A percentile compares a stretch with the other conserved stretches of the same genome.
Evolutionary conservation across 2,329 filamentous ascomycete species (phyloP).

Genomic region (Venturia pyrina): DNA sequence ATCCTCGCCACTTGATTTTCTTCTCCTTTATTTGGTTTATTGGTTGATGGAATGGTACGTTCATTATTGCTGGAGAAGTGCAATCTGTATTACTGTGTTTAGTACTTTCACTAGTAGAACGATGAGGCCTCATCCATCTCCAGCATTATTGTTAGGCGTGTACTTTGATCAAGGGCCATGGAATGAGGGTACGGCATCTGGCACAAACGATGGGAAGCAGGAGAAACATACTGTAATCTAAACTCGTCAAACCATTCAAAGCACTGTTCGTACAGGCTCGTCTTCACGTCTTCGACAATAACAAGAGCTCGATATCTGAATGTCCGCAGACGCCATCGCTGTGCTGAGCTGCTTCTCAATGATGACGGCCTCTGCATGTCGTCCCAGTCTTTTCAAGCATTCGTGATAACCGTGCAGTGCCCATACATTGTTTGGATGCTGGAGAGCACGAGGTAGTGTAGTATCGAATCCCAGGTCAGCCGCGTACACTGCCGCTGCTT

Average conservation of each 20-base stretch:
- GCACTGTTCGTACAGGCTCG: background rate
- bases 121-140: background rate
- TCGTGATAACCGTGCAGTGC: conserved; percentile 64
- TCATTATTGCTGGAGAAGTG: background rate
- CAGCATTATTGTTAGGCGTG: no score
- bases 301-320: conserved; percentile 48
- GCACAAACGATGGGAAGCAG: background rate
- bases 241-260: background rate
- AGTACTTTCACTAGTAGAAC: background rate
- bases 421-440: conserved; percentile 68
- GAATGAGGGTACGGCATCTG: background rate
- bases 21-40: background rate
- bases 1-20: background rate
- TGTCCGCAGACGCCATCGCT: conserved; percentile 48
- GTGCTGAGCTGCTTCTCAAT: conserved; percentile 41
- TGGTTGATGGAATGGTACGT: background rate
- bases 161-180: background rate
- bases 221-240: background rate
- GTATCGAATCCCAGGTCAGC: conserved; percentile 33
- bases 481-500: conserved; percentile 28
- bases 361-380: conserved; percentile 36
- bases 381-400: conserved; percentile 49
- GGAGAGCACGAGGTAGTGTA: conserved; percentile 52
- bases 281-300: conserved; percentile 36
- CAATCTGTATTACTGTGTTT: background rate